Evolutionary conservation across 345 rosid species (phyloP).

Genomic region (Garcia nutans): DNA sequence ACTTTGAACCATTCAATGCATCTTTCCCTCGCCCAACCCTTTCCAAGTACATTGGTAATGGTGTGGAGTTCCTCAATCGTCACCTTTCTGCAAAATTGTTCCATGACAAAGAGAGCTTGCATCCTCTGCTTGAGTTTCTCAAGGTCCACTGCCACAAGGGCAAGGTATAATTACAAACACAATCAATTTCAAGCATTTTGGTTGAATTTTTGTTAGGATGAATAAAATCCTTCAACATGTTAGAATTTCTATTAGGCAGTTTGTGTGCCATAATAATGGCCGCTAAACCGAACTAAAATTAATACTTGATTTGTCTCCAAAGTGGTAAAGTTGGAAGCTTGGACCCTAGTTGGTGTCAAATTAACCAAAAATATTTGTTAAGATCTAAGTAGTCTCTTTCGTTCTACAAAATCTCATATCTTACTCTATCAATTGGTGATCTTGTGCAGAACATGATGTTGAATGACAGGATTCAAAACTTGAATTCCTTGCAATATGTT

Average conservation of each 20-base stretch:
- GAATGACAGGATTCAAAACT: conserved; percentile 65
- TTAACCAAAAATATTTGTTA: not conserved
- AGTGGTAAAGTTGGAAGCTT: no score
- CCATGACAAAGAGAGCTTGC: conserved; percentile 96
- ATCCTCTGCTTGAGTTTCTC: conserved; percentile 84
- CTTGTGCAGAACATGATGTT: conserved; percentile 74
- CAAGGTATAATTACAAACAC: conserved; percentile 43
- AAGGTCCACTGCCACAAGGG: conserved; percentile 77
- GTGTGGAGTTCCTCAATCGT: conserved; percentile 96
- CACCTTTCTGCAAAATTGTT: conserved; percentile 92
- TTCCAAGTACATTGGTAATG: conserved; percentile 81
- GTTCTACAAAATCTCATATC: not conserved
- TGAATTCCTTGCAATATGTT: conserved; percentile 61
- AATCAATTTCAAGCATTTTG: not conserved
- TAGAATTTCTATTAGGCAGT: no score
- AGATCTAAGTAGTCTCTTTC: conserved; percentile 5
- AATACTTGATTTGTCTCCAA: no score
- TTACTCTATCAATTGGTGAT: conserved; percentile 3
- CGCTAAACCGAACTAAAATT: no score
- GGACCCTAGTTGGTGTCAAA: no score
- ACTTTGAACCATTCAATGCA: conserved; percentile 90
- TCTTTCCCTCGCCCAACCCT: conserved; percentile 92
- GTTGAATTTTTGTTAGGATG: not conserved
- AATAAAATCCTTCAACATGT: not conserved
- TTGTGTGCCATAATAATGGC: no score